These are phyloP conservation scores for Xylaria castorea DNA, from an alignment of 495 filamentous ascomycete genomes.

Conservation along the genomic window DNA sequence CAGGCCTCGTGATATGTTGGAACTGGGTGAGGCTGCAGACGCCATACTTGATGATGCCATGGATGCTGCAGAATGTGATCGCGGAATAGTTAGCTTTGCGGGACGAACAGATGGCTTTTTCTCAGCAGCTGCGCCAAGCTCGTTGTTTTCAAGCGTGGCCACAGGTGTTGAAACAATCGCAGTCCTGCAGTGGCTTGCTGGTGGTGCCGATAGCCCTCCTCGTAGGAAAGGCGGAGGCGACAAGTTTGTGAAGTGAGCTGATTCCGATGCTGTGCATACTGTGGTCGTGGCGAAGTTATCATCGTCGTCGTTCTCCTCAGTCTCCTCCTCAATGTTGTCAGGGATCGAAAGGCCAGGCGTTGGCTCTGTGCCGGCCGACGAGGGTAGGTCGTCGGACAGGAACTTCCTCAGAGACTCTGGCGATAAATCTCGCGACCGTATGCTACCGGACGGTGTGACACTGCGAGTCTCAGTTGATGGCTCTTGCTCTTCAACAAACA, in stretches of 20 bases:
- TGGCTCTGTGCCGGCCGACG: conserved; percentile 38
- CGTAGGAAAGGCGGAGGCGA: conserved; percentile 57
- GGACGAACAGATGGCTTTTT: conserved; percentile 13
- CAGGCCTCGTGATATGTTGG: conserved; percentile 33
- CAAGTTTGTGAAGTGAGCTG: conserved; percentile 49
- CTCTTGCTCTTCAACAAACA: conserved; percentile 28
- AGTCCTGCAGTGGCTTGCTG: conserved; percentile 25
- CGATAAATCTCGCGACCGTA: conserved; percentile 54
- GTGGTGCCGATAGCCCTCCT: conserved; percentile 38
- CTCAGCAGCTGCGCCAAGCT: not conserved
- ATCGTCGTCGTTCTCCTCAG: conserved; percentile 55
- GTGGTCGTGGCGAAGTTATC: conserved; percentile 61
- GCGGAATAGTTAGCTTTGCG: conserved; percentile 32
- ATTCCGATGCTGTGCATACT: conserved; percentile 37
- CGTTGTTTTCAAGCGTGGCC: conserved; percentile 10
- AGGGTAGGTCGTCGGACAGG: conserved; percentile 46
- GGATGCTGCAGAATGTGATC: conserved; percentile 46
- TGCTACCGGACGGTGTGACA: conserved; percentile 44
- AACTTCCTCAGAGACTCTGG: conserved; percentile 55
- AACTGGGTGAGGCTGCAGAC: conserved; percentile 38
- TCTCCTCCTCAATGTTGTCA: conserved; percentile 58
- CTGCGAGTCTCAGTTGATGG: conserved; percentile 39
- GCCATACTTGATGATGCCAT: conserved; percentile 43
- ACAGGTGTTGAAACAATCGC: not conserved
- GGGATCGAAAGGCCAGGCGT: conserved; percentile 44